These are phyloP conservation scores for Leonotis leonurus DNA, from an alignment of 257 asterid species.

Conservation along the genomic window DNA sequence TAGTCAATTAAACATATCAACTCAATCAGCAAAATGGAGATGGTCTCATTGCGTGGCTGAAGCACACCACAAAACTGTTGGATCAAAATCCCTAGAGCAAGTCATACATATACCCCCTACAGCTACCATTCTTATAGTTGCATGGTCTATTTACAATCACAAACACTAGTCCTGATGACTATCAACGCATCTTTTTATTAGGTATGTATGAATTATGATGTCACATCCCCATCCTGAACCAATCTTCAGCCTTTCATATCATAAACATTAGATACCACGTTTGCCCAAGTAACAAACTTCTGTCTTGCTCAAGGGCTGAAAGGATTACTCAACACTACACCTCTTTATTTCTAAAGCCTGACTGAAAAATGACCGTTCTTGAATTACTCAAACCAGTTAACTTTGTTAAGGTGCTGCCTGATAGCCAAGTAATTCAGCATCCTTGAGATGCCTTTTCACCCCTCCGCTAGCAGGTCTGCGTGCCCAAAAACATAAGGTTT, in stretches of 20 bases:
- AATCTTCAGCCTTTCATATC: neutral
- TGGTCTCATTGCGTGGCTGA: no score
- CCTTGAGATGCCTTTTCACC: constrained; percentile 40
- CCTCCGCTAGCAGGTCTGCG: constrained; percentile 83
- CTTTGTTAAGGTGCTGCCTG: constrained; percentile 13
- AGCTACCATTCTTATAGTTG: neutral
- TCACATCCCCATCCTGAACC: neutral
- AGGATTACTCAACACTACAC: neutral
- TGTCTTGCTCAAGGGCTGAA: neutral
- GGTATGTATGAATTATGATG: no score
- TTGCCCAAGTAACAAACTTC: neutral
- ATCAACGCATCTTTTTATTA: neutral
- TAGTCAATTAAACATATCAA: no score
- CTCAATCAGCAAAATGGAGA: no score
- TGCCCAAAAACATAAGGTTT: neutral
- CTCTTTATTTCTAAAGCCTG: neutral
- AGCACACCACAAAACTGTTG: no score
- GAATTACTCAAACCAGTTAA: neutral
- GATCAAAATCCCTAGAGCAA: no score
- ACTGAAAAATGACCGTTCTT: neutral
- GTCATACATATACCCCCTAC: neutral
- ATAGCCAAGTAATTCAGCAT: constrained; percentile 18
- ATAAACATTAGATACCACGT: neutral
- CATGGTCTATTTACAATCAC: neutral
- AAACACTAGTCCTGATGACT: neutral